Evolutionary conservation across 805 yeast species (phyloP), one percentile per base, ranked within the genome.

Genomic region (Clavispora phyllophila): DNA sequence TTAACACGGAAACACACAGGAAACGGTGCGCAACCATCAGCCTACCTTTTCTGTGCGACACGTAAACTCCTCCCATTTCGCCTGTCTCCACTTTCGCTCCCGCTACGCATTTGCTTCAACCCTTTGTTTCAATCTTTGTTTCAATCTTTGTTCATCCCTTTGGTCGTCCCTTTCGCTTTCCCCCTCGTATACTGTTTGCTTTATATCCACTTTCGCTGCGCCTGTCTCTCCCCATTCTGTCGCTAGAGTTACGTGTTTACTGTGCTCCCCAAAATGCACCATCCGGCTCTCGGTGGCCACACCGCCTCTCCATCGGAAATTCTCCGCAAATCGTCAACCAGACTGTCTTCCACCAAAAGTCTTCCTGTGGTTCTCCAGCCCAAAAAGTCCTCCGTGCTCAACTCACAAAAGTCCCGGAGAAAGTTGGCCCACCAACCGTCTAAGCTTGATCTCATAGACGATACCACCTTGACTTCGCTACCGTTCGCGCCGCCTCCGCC

Each of bases 401-500:
- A 39, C 23, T 23, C 36, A 12, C 20, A 22, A 9, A 14, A 34
- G 36, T 23, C 35, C 14, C 27, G 38, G 15, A 35, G 37, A 18
- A 23, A 25, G 10, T 34, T 42, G 29, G 26, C 17, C 13, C 62
- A 60, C 42, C 66, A 60, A 22, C 62, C 64, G 13, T 75, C 80
- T 1, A 62, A 65, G 45, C 54, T 76, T 19, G 80, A 76, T 48
- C 62, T 76, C 18, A 61, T 76, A 8, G 80, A 76, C 46, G 73
- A 64, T 43, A 66, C 72, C 5, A 67, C 66, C 6, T 56, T 76
- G 31, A 76, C 81, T 1, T 74, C 79, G 1, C 61, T 76, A 33
- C 81, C 81, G 9, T 58, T 76, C 15, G 74, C 79, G 1, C 81
- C 78, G 23, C 81, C 81, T 0, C 60, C 63, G 17, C 42, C 52